Evolutionary conservation across 257 asterid genomes (phyloP), one percentile per base, ranked within the genome.

Genomic region (Nicotiana knightiana): DNA sequence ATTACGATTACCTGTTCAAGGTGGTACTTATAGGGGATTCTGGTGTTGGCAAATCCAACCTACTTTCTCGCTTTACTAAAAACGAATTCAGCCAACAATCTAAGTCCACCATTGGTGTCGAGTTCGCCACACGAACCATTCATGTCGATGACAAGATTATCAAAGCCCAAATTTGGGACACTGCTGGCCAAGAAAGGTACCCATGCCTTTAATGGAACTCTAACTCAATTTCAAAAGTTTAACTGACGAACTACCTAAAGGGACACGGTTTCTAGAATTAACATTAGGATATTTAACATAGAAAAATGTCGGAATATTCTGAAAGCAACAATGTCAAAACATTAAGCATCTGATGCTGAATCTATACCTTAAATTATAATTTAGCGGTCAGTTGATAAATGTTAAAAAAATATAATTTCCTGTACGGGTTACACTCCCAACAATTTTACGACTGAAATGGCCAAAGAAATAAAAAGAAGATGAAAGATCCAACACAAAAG

Each of bases 151-250:
- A 85, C 24, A 89, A 85, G 84, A 82, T 89, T 54, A 84, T 87
- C 84, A 89, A 87, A 83, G 90, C 91, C 35, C 90, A 89, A 86
- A 87, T 87, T 76, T 88, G 90, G 91, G 91, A 88, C 68, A 88
- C 91, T 13, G 91, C 91, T 58, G 91, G 91, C 86, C 91, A 88
- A 85, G 91, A 88, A 80, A 88, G 91, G 91, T 88, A 61, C 33
- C 35, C 9, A 33, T 21, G 48, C 48, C 0, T 43, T 43, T 43
- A 39, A 39, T 39, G 46, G 46, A 39, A 39, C 1, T 0, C 10
- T 7, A 1, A 39, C 10, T 39, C 10, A 39, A 39, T 39, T 2
- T 39, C 10, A 39, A 39, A 39, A 39, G 46, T 2, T 21, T 39
- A 39, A 39, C 4, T 32, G 3, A 32, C 4, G 35, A 32, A 3